These are phyloP conservation scores for Solanum sejunctum DNA, from an alignment of 257 asterid genomes.

Conservation along the genomic window DNA sequence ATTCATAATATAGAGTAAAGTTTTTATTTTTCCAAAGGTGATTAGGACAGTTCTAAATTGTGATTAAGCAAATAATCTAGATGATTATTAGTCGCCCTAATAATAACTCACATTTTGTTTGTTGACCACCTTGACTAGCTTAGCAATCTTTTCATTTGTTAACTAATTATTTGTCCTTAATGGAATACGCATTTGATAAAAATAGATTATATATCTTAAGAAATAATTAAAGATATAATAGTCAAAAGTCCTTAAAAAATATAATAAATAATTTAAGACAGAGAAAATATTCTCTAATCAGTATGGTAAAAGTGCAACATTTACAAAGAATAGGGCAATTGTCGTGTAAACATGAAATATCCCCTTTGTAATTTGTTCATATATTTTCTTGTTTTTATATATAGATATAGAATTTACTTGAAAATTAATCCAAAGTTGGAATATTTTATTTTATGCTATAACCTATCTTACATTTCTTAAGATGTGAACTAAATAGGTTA, in stretches of 20 bases:
- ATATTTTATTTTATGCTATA: too few relatives aligned
- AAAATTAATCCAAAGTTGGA: too few relatives aligned
- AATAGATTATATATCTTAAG: neutral
- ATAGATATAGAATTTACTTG: too few relatives aligned
- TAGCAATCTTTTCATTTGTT: neutral
- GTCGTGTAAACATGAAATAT: neutral
- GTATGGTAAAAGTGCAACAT: neutral
- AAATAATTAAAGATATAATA: too few relatives aligned
- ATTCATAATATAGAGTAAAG: neutral
- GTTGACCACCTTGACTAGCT: neutral
- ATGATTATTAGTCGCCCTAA: neutral
- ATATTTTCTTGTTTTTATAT: too few relatives aligned
- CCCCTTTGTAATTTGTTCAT: too few relatives aligned
- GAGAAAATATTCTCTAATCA: neutral
- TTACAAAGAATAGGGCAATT: neutral
- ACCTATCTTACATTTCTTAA: too few relatives aligned
- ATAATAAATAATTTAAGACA: too few relatives aligned
- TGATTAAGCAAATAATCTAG: neutral
- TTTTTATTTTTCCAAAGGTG: neutral
- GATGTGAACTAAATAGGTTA: neutral
- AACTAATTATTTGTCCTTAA: neutral
- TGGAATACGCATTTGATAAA: too few relatives aligned
- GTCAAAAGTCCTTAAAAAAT: too few relatives aligned
- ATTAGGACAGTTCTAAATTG: slow-evolving; percentile 15
- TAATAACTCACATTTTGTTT: neutral